Conservation (phyloP, 2,329 filamentous ascomycete genomes). For the Ophiostoma perfectum region DNA sequence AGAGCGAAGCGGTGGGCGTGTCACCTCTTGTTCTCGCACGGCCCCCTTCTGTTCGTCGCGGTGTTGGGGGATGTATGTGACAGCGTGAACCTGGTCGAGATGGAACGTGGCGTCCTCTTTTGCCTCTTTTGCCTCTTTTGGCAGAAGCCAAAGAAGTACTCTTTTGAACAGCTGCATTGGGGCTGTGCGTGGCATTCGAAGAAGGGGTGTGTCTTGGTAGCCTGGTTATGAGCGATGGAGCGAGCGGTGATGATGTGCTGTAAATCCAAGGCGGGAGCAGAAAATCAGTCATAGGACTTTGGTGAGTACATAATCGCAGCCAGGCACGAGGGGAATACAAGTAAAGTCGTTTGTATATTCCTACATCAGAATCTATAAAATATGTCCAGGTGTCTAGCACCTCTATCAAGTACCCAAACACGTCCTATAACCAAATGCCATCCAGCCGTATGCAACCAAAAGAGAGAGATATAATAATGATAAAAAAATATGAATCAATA, state of each 20-base stretch:
- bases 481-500: background rate
- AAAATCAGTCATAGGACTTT: too few relatives aligned
- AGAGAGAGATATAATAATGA: background rate
- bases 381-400: background rate
- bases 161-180: background rate
- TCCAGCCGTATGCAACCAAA: background rate
- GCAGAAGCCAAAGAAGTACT: background rate
- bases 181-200: too few relatives aligned
- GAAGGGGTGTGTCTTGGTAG: too few relatives aligned
- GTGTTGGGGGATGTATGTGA: background rate
- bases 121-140: background rate
- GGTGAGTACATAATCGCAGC: too few relatives aligned
- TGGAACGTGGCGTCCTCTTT: background rate
- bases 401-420: background rate
- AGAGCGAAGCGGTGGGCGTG: background rate
- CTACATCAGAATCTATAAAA: too few relatives aligned
- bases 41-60: background rate
- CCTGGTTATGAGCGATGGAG: too few relatives aligned
- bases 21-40: background rate
- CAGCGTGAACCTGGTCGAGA: background rate
- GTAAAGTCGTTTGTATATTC: too few relatives aligned
- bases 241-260: too few relatives aligned
- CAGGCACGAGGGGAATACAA: too few relatives aligned
- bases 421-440: background rate
- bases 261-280: too few relatives aligned